These are phyloP conservation scores for Parafenestella ontariensis DNA, from an alignment of 2,329 filamentous ascomycete genomes.

Conservation along the genomic window DNA sequence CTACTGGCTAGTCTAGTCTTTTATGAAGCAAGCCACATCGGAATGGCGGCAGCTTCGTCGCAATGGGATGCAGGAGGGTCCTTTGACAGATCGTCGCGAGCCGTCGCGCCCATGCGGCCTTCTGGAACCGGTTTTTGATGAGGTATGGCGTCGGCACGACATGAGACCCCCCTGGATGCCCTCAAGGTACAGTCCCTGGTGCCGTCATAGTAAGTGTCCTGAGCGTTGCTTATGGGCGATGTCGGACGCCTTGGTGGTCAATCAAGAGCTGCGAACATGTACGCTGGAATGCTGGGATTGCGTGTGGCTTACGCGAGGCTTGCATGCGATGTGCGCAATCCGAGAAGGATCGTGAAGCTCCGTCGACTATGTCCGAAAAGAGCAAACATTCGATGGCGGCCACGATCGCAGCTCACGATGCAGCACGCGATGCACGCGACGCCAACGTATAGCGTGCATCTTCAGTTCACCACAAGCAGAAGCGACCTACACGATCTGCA, in stretches of 20 bases:
- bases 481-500: conserved; percentile 37
- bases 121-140: conserved; percentile 37
- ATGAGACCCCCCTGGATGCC: background rate
- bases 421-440: conserved; percentile 22
- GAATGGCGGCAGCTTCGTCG: conserved; percentile 17
- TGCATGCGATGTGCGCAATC: conserved; percentile 28
- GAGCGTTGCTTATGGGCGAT: conserved; percentile 17
- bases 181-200: conserved; percentile 3
- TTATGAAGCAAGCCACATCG: conserved; percentile 16
- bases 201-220: conserved; percentile 2
- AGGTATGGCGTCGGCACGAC: conserved; percentile 7
- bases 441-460: conserved; percentile 20
- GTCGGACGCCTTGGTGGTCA: conserved; percentile 10
- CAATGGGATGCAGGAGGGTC: conserved; percentile 10
- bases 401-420: conserved; percentile 23
- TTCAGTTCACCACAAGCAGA: conserved; percentile 24
- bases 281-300: conserved; percentile 15
- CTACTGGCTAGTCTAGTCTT: conserved; percentile 14
- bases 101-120: conserved; percentile 35
- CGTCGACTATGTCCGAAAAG: conserved; percentile 22
- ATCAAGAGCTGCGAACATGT: conserved; percentile 1
- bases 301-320: conserved; percentile 27
- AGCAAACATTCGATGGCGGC: conserved; percentile 23
- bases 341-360: conserved; percentile 15
- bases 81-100: conserved; percentile 30